phyloP scores from a whole-genome alignment of 2,329 filamentous ascomycete species.

The Hysterium pulicare region DNA sequence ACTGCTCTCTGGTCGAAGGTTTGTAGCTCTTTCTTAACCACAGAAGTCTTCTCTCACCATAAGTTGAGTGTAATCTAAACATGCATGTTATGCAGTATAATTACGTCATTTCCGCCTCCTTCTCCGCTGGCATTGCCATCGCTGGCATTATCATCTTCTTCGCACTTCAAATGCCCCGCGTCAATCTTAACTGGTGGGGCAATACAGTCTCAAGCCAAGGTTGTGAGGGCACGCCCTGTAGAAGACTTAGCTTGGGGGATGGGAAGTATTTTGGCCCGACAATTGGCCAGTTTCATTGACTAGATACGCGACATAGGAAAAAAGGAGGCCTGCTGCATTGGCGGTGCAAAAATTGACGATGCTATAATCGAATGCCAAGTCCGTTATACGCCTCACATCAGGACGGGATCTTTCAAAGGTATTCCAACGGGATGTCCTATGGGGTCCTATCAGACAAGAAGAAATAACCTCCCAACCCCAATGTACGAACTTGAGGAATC shows the following conservation, averaged over 20 bases:
- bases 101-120: slow-evolving; percentile 52
- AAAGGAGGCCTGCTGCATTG: too few relatives aligned
- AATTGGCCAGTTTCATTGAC: slow-evolving; percentile 33
- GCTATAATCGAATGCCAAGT: too few relatives aligned
- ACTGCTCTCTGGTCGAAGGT: slow-evolving; percentile 52
- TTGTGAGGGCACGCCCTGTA: slow-evolving; percentile 27
- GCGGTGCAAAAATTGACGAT: too few relatives aligned
- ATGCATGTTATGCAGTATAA: slow-evolving; percentile 44
- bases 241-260: slow-evolving; percentile 30
- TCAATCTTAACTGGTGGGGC: slow-evolving; percentile 39
- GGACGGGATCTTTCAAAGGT: too few relatives aligned
- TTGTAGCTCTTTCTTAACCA: slow-evolving; percentile 9
- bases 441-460: too few relatives aligned
- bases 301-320: too few relatives aligned
- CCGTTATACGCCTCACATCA: too few relatives aligned
- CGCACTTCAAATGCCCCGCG: slow-evolving; percentile 45
- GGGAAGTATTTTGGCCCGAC: slow-evolving; percentile 32
- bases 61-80: too few relatives aligned
- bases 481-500: too few relatives aligned
- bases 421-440: too few relatives aligned
- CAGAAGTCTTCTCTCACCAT: not conserved
- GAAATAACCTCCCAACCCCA: too few relatives aligned
- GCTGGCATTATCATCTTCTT: slow-evolving; percentile 55
- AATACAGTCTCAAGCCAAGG: slow-evolving; percentile 11
- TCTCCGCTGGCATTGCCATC: slow-evolving; percentile 51